Conservation (phyloP, 495 filamentous ascomycete genomes). For the Choiromyces venosus region DNA sequence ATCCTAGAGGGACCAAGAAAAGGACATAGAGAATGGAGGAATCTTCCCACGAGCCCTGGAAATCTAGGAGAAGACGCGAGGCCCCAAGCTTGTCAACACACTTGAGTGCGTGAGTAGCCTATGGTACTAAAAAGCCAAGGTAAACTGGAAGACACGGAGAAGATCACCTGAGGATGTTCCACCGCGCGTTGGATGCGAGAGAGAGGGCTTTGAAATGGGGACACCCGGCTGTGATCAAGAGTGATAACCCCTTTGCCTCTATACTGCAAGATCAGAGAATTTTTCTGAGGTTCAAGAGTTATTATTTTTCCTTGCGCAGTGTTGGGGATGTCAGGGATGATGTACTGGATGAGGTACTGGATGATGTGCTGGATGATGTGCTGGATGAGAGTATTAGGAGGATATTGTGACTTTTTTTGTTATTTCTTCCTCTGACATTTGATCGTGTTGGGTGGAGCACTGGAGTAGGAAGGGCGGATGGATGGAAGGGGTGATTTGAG, state of each 20-base stretch:
- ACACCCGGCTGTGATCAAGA: background rate
- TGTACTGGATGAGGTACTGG: too few relatives aligned
- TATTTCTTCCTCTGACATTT: too few relatives aligned
- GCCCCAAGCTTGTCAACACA: slow-evolving; percentile 22
- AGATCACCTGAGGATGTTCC: background rate
- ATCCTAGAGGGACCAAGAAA: slow-evolving; percentile 31
- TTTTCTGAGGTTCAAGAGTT: slow-evolving; percentile 38
- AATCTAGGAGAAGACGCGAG: slow-evolving; percentile 12
- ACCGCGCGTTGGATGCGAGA: slow-evolving; percentile 15
- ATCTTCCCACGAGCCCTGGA: slow-evolving; percentile 19
- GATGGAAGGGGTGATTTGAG: too few relatives aligned
- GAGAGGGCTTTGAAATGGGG: slow-evolving; percentile 18
- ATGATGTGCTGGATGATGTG: too few relatives aligned
- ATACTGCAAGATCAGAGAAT: slow-evolving; percentile 10
- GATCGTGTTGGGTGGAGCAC: too few relatives aligned
- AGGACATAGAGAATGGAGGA: slow-evolving; percentile 34
- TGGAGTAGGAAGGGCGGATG: too few relatives aligned
- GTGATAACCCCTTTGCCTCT: slow-evolving; percentile 12
- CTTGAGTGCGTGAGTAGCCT: slow-evolving; percentile 11
- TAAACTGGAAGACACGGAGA: slow-evolving; percentile 26
- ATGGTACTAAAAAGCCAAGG: slow-evolving; percentile 13
- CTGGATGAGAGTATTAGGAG: too few relatives aligned
- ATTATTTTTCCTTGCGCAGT: too few relatives aligned
- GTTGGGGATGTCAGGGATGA: too few relatives aligned
- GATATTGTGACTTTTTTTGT: too few relatives aligned